phyloP scores from a whole-genome alignment of 2,329 filamentous ascomycete species.

The Boeremia exigua region DNA sequence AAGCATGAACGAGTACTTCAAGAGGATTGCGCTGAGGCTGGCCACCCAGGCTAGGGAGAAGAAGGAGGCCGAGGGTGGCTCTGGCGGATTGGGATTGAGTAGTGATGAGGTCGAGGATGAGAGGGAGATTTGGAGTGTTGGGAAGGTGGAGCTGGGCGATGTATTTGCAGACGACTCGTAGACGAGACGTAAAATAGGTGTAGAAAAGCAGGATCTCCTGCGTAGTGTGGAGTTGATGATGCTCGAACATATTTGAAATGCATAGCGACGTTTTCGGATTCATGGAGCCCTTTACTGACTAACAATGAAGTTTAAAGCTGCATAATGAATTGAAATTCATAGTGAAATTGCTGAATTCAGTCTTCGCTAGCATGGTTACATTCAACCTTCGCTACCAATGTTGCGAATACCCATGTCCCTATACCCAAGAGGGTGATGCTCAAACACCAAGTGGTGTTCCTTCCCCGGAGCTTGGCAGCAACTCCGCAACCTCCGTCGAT shows the following conservation, averaged over 20 bases:
- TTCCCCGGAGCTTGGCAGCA: constrained; percentile 18
- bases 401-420: no score
- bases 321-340: no score
- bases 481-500: constrained; percentile 34
- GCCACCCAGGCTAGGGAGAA: constrained; percentile 88
- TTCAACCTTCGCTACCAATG: no score
- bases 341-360: no score
- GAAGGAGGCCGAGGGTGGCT: constrained; percentile 87
- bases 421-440: background rate
- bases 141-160: constrained; percentile 82
- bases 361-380: no score
- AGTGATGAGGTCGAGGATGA: constrained; percentile 95
- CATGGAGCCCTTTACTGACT: background rate
- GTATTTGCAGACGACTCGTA: constrained; percentile 35
- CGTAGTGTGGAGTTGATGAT: background rate
- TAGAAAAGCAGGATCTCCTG: constrained; percentile 13
- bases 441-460: background rate
- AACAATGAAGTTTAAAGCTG: no score
- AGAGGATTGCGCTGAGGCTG: constrained; percentile 83
- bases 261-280: constrained; percentile 4
- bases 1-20: constrained; percentile 97
- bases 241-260: constrained; percentile 8
- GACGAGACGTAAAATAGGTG: background rate
- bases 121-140: constrained; percentile 93
- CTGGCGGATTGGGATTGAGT: constrained; percentile 81